Evolutionary conservation across 2,329 filamentous ascomycete genomes (phyloP).

Genomic region (Talaromyces sp.): DNA sequence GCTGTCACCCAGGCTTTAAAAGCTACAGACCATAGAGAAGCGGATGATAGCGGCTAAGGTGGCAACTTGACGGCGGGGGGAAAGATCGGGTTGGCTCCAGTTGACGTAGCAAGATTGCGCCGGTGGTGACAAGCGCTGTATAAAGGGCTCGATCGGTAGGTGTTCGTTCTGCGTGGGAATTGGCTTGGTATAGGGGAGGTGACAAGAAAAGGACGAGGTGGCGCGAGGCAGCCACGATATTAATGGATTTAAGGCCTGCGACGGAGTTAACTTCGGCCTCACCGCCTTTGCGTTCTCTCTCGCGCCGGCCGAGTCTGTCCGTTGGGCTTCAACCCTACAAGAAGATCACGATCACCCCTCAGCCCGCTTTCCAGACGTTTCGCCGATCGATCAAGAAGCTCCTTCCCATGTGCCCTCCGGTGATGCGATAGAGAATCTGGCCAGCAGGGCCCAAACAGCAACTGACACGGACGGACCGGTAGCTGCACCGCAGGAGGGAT

Average conservation of each 20-base stretch:
- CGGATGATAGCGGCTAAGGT: not conserved
- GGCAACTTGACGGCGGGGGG: not conserved
- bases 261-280: not conserved
- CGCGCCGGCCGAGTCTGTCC: not conserved
- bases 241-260: not conserved
- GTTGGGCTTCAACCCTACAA: not conserved
- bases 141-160: not conserved
- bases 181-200: not conserved
- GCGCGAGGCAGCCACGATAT: not conserved
- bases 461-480: not conserved
- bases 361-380: not conserved
- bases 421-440: slow-evolving; percentile 11
- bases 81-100: not conserved
- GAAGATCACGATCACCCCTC: not conserved
- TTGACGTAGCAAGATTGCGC: not conserved
- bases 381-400: not conserved
- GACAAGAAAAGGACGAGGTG: not conserved
- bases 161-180: not conserved
- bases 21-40: not conserved
- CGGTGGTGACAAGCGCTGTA: not conserved
- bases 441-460: slow-evolving; percentile 1
- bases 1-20: slow-evolving; percentile 9
- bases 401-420: not conserved
- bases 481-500: not conserved
- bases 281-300: not conserved